These are phyloP conservation scores for Penicillium occitanis DNA, from an alignment of 2,329 filamentous ascomycete genomes.

Conservation along the genomic window DNA sequence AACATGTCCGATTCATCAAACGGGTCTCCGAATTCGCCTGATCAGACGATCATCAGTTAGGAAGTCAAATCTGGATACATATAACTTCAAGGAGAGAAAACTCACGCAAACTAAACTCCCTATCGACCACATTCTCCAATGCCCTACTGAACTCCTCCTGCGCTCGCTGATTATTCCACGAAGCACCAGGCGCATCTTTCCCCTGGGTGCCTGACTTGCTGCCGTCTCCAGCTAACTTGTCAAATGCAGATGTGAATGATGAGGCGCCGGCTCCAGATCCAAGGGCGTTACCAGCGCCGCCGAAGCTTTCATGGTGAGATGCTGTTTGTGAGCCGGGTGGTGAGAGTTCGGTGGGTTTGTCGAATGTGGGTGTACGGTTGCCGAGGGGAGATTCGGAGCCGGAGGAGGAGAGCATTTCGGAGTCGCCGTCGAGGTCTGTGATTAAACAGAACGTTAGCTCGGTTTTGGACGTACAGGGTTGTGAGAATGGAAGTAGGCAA, in stretches of 20 bases:
- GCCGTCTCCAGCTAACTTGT: conserved; percentile 17
- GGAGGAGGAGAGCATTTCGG: conserved; percentile 54
- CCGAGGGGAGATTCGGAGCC: conserved; percentile 39
- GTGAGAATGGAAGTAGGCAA: conserved; percentile 14
- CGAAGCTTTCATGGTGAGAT: conserved; percentile 20
- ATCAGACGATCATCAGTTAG: background rate
- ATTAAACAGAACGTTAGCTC: background rate
- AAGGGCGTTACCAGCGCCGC: background rate
- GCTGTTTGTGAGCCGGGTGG: conserved; percentile 54
- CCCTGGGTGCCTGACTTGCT: conserved; percentile 22
- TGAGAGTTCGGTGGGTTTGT: conserved; percentile 49
- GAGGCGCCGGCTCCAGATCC: background rate
- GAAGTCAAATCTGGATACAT: background rate
- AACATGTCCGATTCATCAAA: conserved; percentile 46
- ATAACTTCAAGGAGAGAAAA: conserved; percentile 13
- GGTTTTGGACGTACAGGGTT: background rate
- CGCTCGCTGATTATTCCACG: conserved; percentile 58
- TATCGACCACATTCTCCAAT: conserved; percentile 53
- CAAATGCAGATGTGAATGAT: conserved; percentile 11
- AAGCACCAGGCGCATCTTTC: conserved; percentile 50
- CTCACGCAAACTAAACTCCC: conserved; percentile 52
- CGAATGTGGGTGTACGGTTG: conserved; percentile 41
- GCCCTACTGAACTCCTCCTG: conserved; percentile 56
- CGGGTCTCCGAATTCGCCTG: conserved; percentile 49
- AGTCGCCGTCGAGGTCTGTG: conserved; percentile 56